A percentile compares a stretch with the other conserved stretches of the same genome.
Conservation (phyloP, 495 filamentous ascomycete species). For the Daldinia childiae region DNA sequence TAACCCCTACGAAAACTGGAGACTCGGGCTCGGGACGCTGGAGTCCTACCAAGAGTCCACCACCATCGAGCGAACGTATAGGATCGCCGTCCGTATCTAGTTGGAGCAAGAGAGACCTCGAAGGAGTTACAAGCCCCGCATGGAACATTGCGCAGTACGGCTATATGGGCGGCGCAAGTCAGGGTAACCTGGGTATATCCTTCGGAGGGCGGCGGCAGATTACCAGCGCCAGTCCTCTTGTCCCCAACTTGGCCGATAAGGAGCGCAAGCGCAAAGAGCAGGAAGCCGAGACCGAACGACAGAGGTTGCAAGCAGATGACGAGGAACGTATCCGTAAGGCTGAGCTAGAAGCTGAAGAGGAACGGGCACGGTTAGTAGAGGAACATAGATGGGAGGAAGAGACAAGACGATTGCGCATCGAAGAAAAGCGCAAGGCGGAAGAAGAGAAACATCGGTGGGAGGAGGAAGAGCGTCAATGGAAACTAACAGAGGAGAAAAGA, state of each 20-base stretch:
- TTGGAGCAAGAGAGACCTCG: slow-evolving; percentile 89
- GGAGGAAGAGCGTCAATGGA: slow-evolving; percentile 84
- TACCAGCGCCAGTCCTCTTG: slow-evolving; percentile 78
- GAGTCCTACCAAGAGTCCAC: slow-evolving; percentile 69
- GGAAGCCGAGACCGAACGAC: slow-evolving; percentile 65
- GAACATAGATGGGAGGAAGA: slow-evolving; percentile 84
- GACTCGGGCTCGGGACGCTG: slow-evolving; percentile 63
- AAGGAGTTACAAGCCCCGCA: slow-evolving; percentile 81
- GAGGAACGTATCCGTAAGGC: slow-evolving; percentile 67
- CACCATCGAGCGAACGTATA: slow-evolving; percentile 46
- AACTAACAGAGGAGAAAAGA: slow-evolving; percentile 79
- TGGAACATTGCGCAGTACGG: slow-evolving; percentile 99
- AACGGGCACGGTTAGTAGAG: slow-evolving; percentile 72
- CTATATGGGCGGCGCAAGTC: slow-evolving; percentile 97
- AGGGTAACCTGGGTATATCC: slow-evolving; percentile 91
- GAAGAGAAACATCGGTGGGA: slow-evolving; percentile 85
- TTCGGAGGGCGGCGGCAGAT: slow-evolving; percentile 95
- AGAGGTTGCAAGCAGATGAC: slow-evolving; percentile 70
- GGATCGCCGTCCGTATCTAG: slow-evolving; percentile 71
- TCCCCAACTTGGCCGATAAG: slow-evolving; percentile 73
- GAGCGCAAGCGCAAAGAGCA: slow-evolving; percentile 63
- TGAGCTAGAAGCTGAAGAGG: slow-evolving; percentile 75
- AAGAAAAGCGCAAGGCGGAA: slow-evolving; percentile 73
- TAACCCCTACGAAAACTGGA: slow-evolving; percentile 58
- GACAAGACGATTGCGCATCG: slow-evolving; percentile 70